Base-by-base conservation (phyloP, 129 eudicot species). In the Scalesia atractyloides region DNA sequence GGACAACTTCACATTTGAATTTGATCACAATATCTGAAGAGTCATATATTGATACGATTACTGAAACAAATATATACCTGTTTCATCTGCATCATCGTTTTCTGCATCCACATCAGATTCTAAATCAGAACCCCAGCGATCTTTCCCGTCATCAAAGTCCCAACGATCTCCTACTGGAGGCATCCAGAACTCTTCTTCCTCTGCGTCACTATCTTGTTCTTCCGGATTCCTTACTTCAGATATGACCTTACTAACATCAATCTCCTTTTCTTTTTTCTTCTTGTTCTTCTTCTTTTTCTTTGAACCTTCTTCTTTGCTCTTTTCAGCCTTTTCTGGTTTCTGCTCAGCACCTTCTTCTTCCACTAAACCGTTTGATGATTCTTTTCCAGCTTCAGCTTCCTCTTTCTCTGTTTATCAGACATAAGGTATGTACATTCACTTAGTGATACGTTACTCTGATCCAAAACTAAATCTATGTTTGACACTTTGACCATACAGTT, bases 151-250 rank as follows among this genome's bases (percentile, higher is more conserved):
- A 79, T 94, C 98, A 76, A 86, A 80, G 80, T 90, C 97, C 98
- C 98, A 90, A 46, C 98, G 96, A 3, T 86, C 98, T 34, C 98
- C 98, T 10, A 11, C 87, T 7, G 96, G 96, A 57, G 98, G 98
- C 86, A 90, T 84, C 98, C 98, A 90, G 68, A 94, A 90, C 62
- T 94, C 92, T 36, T 19, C 82, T 66, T 87, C 87, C 56, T 84
- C 93, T 3, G 73, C 34, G 70, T 72, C 97, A 75, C 82, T 81
- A 48, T 79, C 82, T 8, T 81, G 76, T 19, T 73, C 86, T 49
- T 81, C 75, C 9, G 88, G 70, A 72, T 87, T 77, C 80, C 86
- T 80, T n/a, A 84, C 86, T 76, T 84, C 96, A 73, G 92, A 75
- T 11, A 80, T 70, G 75, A 86, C 68, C 50, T 81, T 82, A 62